These are phyloP conservation scores for Laetiporus sulphureus DNA, from an alignment of 1,284 basidiomycete genomes.

Conservation along the genomic window DNA sequence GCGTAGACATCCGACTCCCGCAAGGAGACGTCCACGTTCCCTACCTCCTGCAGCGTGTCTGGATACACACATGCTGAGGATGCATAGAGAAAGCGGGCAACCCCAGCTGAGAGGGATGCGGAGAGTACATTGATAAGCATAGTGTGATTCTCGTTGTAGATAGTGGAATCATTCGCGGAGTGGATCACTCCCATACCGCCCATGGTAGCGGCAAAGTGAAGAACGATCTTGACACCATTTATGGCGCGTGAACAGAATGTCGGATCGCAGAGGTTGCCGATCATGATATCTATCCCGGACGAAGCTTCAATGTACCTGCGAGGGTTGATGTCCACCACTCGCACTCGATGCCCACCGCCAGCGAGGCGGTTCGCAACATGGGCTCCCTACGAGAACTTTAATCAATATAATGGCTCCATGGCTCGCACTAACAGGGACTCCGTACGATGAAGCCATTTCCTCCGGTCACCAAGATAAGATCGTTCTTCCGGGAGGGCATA, in stretches of 20 bases:
- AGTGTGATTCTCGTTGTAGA: slow-evolving; percentile 42
- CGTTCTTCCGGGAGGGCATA: slow-evolving; percentile 4
- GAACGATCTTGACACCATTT: slow-evolving; percentile 33
- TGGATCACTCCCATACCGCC: slow-evolving; percentile 60
- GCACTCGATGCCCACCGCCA: slow-evolving; percentile 28
- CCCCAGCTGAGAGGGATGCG: slow-evolving; percentile 31
- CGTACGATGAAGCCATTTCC: slow-evolving; percentile 54
- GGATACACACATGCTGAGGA: slow-evolving; percentile 59
- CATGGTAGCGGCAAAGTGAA: slow-evolving; percentile 56
- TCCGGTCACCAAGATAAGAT: slow-evolving; percentile 41
- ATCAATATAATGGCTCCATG: not conserved
- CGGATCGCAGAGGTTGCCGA: slow-evolving; percentile 42
- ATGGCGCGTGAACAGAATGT: slow-evolving; percentile 32
- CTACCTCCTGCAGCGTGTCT: slow-evolving; percentile 31
- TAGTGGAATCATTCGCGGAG: slow-evolving; percentile 37
- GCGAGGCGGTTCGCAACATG: slow-evolving; percentile 38
- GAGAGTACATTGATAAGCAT: slow-evolving; percentile 44
- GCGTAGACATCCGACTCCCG: slow-evolving; percentile 39
- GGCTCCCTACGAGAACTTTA: slow-evolving; percentile 38
- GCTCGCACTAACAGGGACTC: not conserved
- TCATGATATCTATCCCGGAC: slow-evolving; percentile 30
- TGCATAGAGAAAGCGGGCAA: slow-evolving; percentile 43
- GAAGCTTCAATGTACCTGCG: slow-evolving; percentile 21
- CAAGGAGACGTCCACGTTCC: slow-evolving; percentile 33
- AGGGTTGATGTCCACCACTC: slow-evolving; percentile 36